Evolutionary conservation across 2,329 filamentous ascomycete species (phyloP).

Genomic region (Fusarium sp.): DNA sequence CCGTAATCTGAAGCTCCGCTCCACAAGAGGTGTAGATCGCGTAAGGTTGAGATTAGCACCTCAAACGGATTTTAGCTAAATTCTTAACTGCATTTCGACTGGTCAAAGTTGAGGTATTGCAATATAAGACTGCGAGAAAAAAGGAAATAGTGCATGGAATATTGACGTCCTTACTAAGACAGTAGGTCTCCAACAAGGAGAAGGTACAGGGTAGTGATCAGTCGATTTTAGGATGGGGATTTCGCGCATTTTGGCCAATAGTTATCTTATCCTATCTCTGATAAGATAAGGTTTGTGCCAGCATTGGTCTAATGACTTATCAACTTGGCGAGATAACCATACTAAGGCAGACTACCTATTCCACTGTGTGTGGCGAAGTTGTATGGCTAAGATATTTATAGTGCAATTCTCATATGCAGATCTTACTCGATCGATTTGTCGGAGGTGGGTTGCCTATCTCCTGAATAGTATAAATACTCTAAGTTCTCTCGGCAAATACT

Average conservation of each 20-base stretch:
- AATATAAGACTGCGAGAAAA: not conserved
- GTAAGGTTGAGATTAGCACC: fast-evolving
- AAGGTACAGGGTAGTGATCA: not conserved
- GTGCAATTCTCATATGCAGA: too few relatives aligned
- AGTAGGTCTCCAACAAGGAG: not conserved
- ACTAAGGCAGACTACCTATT: not conserved
- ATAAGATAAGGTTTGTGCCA: not conserved
- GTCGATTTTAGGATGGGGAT: too few relatives aligned
- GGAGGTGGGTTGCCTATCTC: not conserved
- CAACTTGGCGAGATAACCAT: not conserved
- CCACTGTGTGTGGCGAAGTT: not conserved
- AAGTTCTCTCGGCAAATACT: not conserved
- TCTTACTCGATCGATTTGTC: fast-evolving
- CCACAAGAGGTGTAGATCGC: fast-evolving
- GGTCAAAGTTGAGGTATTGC: not conserved
- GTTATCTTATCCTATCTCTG: not conserved
- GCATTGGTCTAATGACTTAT: not conserved
- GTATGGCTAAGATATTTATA: not conserved
- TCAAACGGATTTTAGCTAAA: not conserved
- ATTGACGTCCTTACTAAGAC: too few relatives aligned
- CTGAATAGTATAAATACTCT: not conserved
- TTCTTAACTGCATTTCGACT: fast-evolving
- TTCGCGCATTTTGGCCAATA: not conserved
- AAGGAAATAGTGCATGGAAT: not conserved
- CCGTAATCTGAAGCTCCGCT: fast-evolving